Evolutionary conservation across 768 basidiomycete species (phyloP), one percentile per base, ranked within the genome.

Genomic region (Panellus pusillus): DNA sequence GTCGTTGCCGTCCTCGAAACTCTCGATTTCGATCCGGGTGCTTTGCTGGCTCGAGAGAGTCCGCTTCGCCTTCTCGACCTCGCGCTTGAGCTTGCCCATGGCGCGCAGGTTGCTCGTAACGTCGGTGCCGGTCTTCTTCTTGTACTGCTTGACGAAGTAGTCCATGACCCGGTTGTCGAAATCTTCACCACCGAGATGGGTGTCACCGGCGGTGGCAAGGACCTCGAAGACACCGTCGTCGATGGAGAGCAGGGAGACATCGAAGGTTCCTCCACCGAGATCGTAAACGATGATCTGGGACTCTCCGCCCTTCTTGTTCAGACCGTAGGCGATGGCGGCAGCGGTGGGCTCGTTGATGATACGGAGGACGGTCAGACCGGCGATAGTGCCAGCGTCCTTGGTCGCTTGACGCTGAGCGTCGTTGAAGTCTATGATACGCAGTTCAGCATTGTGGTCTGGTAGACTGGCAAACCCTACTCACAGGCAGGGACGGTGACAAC

Each of bases 381-480:
- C 90, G 65, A 98, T 97, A 37, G 87, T 87, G 65, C 94, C 93
- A 55, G 96, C 93, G 66, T 98, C 96, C 77, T 98, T 98, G 74
- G 96, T 98, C 14, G 96, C 96, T 72, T 98, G 96, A 69, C 95
- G 92, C 74, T 98, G 96, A 66, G 96, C 94, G 77, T 98, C 95
- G 71, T 98, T 98, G 86, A 96, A 97, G 82, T 95, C 85, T 87
- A 44, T 87, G 39, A 0, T 36, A 40, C 65, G 46, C 66, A 58
- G 44, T 9, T 44, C 28, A 56, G 32, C 35, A 46, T 13, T 20
- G 28, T 17, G 13, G 20, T 24, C 50, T 48, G 18, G 40, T 35
- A 27, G 5, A 3, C 12, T 19, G 43, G 13, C 20, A 18, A 27
- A 31, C 6, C 5, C n/a, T 1, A 73, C 86, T 58, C 56, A 89